These are phyloP conservation scores for Chytriomyces hyalinus DNA, from an alignment of 192 early-diverging fungal species.

Conservation along the genomic window DNA sequence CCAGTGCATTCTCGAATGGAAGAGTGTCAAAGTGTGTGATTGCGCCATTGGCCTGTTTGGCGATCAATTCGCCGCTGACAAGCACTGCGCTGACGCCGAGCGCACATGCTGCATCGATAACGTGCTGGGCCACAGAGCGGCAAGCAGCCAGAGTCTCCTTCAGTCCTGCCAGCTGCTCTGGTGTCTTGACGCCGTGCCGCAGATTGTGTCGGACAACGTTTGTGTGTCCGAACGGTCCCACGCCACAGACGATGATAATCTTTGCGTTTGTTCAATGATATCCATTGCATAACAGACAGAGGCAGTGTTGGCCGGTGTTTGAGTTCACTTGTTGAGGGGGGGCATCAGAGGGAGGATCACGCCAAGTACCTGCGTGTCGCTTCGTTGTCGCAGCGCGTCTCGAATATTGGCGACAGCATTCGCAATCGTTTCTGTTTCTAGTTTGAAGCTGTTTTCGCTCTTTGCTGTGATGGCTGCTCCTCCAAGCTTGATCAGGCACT, in stretches of 20 bases:
- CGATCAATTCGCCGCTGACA: background rate
- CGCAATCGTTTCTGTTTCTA: too few species aligned
- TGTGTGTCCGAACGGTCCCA: slow-evolving; percentile 27
- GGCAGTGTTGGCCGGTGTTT: too few species aligned
- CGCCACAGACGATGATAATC: slow-evolving; percentile 19
- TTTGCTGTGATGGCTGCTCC: slow-evolving; percentile 26
- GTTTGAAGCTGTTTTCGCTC: background rate
- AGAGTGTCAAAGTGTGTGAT: background rate
- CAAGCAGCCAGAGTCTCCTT: background rate
- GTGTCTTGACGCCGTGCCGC: background rate
- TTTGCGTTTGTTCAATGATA: slow-evolving; percentile 1
- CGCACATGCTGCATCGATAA: background rate
- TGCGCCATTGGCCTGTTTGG: background rate
- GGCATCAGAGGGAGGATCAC: too few species aligned
- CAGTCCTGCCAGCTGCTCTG: background rate
- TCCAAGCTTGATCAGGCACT: slow-evolving; percentile 27
- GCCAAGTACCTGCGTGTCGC: too few species aligned
- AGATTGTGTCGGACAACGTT: slow-evolving; percentile 14
- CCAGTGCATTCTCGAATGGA: background rate
- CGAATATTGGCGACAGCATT: too few species aligned
- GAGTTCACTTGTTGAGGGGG: too few species aligned
- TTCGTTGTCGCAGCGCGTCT: too few species aligned
- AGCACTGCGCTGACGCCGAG: background rate
- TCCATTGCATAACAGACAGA: background rate
- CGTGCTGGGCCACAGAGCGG: background rate